Conservation (phyloP, 2,329 filamentous ascomycete species). For the Mollisia scopiformis region DNA sequence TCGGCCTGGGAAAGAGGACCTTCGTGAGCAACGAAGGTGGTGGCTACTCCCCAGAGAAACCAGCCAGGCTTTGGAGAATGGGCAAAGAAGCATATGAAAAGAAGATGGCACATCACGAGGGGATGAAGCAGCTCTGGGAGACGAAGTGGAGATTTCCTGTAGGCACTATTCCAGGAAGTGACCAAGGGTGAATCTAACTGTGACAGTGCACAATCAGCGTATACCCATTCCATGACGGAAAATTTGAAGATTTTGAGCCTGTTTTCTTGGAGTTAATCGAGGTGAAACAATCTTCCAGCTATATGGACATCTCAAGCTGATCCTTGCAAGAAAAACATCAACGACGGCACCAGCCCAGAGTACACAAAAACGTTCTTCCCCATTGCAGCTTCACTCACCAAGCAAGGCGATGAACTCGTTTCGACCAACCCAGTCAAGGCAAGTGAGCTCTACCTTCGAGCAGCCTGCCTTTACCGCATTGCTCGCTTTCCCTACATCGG, state of each 20-base stretch:
- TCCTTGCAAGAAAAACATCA: slow-evolving; percentile 48
- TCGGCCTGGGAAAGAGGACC: slow-evolving; percentile 12
- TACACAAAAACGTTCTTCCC: slow-evolving; percentile 69
- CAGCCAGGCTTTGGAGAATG: slow-evolving; percentile 10
- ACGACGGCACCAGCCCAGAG: slow-evolving; percentile 65
- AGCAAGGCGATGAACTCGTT: slow-evolving; percentile 51
- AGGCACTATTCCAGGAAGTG: slow-evolving; percentile 29
- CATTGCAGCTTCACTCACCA: slow-evolving; percentile 58
- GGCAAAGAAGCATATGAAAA: slow-evolving; percentile 15
- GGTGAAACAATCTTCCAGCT: slow-evolving; percentile 38
- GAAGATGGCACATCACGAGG: slow-evolving; percentile 29
- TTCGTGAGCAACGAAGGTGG: slow-evolving; percentile 2
- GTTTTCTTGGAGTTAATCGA: slow-evolving; percentile 66
- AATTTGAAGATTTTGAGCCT: slow-evolving; percentile 69
- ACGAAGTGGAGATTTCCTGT: slow-evolving; percentile 75
- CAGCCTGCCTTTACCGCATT: slow-evolving; percentile 74
- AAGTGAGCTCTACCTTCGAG: slow-evolving; percentile 67
- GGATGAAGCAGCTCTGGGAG: slow-evolving; percentile 68
- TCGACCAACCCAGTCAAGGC: slow-evolving; percentile 55
- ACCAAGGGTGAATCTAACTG: slow-evolving; percentile 4
- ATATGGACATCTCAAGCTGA: neutral
- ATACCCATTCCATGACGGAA: slow-evolving; percentile 76
- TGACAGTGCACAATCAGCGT: slow-evolving; percentile 59
- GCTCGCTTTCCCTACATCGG: slow-evolving; percentile 67
- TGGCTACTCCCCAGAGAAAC: neutral